Conservation (phyloP, 495 filamentous ascomycete genomes). For the Penicillium coffeae region DNA sequence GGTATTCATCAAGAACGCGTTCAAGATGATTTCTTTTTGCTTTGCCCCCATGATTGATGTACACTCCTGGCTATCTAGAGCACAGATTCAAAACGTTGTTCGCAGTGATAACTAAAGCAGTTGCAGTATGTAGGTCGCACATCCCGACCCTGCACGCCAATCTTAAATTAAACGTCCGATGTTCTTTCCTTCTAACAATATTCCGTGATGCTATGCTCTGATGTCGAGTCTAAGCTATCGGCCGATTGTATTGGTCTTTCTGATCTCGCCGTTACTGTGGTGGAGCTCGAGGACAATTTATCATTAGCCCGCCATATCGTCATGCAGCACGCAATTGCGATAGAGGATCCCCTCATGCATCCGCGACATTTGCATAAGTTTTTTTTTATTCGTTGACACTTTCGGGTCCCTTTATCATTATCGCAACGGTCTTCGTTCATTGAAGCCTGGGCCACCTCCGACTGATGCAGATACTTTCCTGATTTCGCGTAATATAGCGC, state of each 20-base stretch:
- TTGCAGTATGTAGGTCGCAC: too few relatives aligned
- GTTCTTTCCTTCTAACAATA: neutral
- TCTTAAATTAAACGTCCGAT: neutral
- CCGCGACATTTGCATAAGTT: neutral
- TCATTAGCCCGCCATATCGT: neutral
- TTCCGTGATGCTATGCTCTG: neutral
- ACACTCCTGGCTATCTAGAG: too few relatives aligned
- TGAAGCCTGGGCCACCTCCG: too few relatives aligned
- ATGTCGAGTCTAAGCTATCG: neutral
- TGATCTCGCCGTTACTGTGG: neutral
- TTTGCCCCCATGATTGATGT: conserved; percentile 23
- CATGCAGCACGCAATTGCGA: neutral
- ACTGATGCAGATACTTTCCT: too few relatives aligned
- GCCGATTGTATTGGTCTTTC: too few relatives aligned
- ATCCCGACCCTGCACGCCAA: too few relatives aligned
- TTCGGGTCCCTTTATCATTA: too few relatives aligned
- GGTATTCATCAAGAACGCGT: conserved; percentile 53
- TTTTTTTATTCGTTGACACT: neutral
- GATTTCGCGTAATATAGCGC: too few relatives aligned
- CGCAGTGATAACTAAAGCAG: too few relatives aligned
- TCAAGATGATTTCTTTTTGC: conserved; percentile 52
- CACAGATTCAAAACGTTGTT: too few relatives aligned
- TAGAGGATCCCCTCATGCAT: neutral
- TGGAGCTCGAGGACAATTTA: neutral
- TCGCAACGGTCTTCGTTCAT: too few relatives aligned